phyloP scores from a whole-genome alignment of 208 protist genomes.

The Herpetomonas tarakana region DNA sequence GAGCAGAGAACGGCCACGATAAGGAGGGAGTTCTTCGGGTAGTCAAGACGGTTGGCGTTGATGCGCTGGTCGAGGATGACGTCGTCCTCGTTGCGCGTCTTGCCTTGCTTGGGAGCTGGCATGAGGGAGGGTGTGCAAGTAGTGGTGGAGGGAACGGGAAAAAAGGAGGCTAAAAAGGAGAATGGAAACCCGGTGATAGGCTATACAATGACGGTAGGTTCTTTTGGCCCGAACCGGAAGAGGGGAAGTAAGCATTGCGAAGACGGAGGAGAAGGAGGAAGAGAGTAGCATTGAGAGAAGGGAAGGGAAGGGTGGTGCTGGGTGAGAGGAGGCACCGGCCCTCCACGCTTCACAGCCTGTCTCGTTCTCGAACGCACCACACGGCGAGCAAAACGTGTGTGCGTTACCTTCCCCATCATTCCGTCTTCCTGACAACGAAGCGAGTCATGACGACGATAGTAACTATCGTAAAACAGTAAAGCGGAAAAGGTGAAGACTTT shows the following conservation, averaged over 20 bases:
- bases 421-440: too few species aligned
- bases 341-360: too few species aligned
- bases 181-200: too few species aligned
- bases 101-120: slow-evolving; percentile 7
- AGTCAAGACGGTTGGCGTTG: slow-evolving; percentile 76
- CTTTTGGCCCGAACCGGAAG: too few species aligned
- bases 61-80: slow-evolving; percentile 82
- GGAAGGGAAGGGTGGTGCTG: background rate
- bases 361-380: slow-evolving; percentile 1
- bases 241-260: too few species aligned
- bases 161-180: slow-evolving; percentile 10
- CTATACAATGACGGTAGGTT: too few species aligned
- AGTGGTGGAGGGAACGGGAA: background rate
- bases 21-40: slow-evolving; percentile 65
- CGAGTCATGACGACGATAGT: too few species aligned
- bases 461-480: too few species aligned
- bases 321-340: background rate
- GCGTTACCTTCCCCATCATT: slow-evolving; percentile 6
- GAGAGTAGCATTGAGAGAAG: background rate
- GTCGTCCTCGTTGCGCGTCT: slow-evolving; percentile 40
- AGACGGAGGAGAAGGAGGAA: background rate
- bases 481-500: background rate
- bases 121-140: background rate
- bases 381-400: background rate
- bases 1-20: slow-evolving; percentile 57